These are phyloP conservation scores for Krasilnikovozyma curviuscula DNA, from an alignment of 768 basidiomycete genomes.

Conservation along the genomic window DNA sequence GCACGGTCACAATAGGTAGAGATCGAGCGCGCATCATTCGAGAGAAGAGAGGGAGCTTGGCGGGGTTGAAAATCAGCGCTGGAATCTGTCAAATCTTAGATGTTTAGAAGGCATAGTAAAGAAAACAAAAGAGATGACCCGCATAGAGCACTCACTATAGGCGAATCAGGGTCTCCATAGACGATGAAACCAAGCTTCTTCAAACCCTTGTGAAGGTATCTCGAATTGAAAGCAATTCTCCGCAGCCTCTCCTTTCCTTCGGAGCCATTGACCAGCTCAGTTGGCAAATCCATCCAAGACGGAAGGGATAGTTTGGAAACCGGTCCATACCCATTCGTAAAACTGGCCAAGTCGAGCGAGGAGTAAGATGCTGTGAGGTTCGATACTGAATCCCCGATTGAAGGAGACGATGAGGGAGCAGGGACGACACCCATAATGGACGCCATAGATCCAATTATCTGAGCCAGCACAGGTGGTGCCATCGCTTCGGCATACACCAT, in stretches of 20 bases:
- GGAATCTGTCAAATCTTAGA: no score
- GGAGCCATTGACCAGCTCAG: conserved; percentile 51
- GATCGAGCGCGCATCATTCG: conserved; percentile 56
- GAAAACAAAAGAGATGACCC: no score
- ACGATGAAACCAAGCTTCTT: conserved; percentile 90
- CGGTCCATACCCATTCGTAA: conserved; percentile 34
- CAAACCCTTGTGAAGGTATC: conserved; percentile 72
- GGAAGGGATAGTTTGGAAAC: conserved; percentile 48
- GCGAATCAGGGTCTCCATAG: conserved; percentile 75
- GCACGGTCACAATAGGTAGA: conserved; percentile 69
- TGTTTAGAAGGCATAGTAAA: no score
- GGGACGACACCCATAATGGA: conserved; percentile 71
- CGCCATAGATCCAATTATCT: conserved; percentile 78
- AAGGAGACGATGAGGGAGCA: conserved; percentile 24
- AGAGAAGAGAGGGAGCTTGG: conserved; percentile 77
- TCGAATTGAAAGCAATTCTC: conserved; percentile 86
- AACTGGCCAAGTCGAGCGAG: conserved; percentile 22
- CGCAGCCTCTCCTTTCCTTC: conserved; percentile 69
- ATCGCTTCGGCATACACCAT: conserved; percentile 77
- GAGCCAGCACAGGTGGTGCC: conserved; percentile 73
- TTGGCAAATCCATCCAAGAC: conserved; percentile 56
- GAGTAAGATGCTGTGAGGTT: no score
- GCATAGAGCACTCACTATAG: no score
- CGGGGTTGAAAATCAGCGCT: conserved; percentile 73
- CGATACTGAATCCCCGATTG: no score